Evolutionary conservation across 2,329 filamentous ascomycete genomes (phyloP).

Genomic region (Beauveria sp.): DNA sequence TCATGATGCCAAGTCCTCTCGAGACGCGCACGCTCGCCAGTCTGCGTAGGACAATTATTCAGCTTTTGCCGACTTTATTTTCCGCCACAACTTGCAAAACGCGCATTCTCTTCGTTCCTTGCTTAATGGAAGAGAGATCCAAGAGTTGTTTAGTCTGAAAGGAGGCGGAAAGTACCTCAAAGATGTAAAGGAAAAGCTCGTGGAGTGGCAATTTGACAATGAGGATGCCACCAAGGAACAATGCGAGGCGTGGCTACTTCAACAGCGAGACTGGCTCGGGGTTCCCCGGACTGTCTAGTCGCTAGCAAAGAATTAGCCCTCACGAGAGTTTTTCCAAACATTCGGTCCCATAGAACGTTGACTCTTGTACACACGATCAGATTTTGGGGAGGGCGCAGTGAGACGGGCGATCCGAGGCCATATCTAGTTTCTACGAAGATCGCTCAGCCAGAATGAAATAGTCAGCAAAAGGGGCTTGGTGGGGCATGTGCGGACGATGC

Average conservation of each 20-base stretch:
- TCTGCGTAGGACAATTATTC: neutral
- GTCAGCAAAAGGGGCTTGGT: no score
- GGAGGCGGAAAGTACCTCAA: slow-evolving; percentile 13
- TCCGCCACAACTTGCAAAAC: slow-evolving; percentile 5
- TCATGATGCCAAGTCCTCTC: neutral
- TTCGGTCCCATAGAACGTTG: no score
- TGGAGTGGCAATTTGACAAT: slow-evolving; percentile 16
- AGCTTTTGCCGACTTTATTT: slow-evolving; percentile 11
- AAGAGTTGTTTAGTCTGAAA: slow-evolving; percentile 10
- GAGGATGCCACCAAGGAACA: slow-evolving; percentile 7
- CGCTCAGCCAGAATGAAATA: no score
- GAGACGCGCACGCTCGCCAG: no score
- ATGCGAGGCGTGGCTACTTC: slow-evolving; percentile 13
- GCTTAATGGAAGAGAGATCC: slow-evolving; percentile 13
- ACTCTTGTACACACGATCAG: no score
- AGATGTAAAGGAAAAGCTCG: slow-evolving; percentile 3
- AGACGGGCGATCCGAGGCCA: no score
- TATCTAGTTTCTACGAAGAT: no score
- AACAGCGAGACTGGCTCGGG: neutral
- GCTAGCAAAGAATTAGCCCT: no score
- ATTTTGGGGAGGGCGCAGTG: no score
- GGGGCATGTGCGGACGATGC: no score
- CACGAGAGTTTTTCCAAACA: no score
- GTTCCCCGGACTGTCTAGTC: no score
- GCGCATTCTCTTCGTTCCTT: slow-evolving; percentile 8